phyloP scores from a whole-genome alignment of 805 yeast species.

The Hemisphaericaspora nanyangensis region DNA sequence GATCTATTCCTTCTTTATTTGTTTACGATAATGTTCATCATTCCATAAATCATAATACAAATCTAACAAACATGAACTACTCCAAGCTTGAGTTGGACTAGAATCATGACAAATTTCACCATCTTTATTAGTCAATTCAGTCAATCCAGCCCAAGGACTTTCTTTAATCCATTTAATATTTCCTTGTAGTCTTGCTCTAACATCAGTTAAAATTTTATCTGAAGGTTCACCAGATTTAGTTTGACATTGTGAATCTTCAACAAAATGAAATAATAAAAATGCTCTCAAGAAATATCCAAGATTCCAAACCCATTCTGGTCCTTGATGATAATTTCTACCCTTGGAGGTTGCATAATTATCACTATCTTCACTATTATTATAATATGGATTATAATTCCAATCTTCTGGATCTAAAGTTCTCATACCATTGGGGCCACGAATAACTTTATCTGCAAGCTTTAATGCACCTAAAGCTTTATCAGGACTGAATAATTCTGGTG shows the following conservation, averaged over 20 bases:
- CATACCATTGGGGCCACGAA: slow-evolving; percentile 91
- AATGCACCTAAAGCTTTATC: slow-evolving; percentile 63
- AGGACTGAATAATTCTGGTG: slow-evolving; percentile 82
- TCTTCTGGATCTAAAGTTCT: slow-evolving; percentile 90
- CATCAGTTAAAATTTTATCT: slow-evolving; percentile 48
- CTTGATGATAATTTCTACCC: slow-evolving; percentile 97
- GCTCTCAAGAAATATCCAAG: slow-evolving; percentile 87
- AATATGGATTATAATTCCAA: slow-evolving; percentile 87
- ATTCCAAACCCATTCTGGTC: slow-evolving; percentile 98
- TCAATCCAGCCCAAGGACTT: slow-evolving; percentile 91
- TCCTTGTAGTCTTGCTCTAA: slow-evolving; percentile 53
- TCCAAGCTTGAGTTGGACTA: slow-evolving; percentile 97
- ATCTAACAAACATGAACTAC: slow-evolving; percentile 81
- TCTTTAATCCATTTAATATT: slow-evolving; percentile 67
- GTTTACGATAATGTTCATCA: slow-evolving; percentile 8
- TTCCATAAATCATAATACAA: slow-evolving; percentile 62
- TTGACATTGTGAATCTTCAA: slow-evolving; percentile 31
- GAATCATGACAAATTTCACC: slow-evolving; percentile 82
- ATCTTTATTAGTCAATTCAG: slow-evolving; percentile 87
- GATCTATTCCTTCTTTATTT: background rate
- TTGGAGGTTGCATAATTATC: slow-evolving; percentile 88
- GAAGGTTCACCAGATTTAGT: slow-evolving; percentile 33
- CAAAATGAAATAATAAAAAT: slow-evolving; percentile 49
- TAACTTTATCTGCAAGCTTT: slow-evolving; percentile 60
- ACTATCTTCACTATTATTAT: slow-evolving; percentile 73